Evolutionary conservation across 768 basidiomycete species (phyloP).

Genomic region (Pisolithus orientalis): DNA sequence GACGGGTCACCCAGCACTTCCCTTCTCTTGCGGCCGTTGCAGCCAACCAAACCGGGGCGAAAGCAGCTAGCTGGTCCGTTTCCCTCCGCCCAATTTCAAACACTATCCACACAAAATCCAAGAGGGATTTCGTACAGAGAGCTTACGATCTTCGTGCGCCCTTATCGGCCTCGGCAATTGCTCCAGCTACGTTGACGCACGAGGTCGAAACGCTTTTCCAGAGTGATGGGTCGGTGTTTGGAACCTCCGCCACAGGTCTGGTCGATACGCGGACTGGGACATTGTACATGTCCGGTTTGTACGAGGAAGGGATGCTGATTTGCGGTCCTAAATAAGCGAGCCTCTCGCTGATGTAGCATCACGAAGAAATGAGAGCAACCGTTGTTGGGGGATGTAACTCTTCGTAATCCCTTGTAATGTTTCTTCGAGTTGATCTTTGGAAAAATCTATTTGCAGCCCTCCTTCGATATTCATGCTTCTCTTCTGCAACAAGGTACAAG

Average conservation of each 20-base stretch:
- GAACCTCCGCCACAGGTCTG: conserved; percentile 46
- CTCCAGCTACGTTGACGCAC: conserved; percentile 30
- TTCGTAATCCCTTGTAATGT: too few relatives aligned
- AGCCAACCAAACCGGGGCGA: conserved; percentile 33
- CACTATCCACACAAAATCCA: neutral
- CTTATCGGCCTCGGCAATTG: conserved; percentile 38
- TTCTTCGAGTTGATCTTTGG: too few relatives aligned
- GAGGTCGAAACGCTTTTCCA: conserved; percentile 61
- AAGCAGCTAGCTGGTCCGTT: conserved; percentile 55
- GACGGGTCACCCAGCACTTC: conserved; percentile 63
- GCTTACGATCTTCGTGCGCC: conserved; percentile 44
- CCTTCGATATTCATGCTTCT: too few relatives aligned
- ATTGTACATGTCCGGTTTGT: conserved; percentile 54
- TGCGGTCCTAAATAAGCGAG: conserved; percentile 30
- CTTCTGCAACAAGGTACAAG: too few relatives aligned
- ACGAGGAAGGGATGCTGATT: conserved; percentile 48
- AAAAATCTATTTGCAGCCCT: too few relatives aligned
- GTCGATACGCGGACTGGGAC: conserved; percentile 42
- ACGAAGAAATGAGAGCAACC: too few relatives aligned
- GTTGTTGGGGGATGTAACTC: too few relatives aligned
- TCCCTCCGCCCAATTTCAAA: conserved; percentile 30
- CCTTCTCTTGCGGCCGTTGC: conserved; percentile 42
- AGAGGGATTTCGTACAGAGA: conserved; percentile 1
- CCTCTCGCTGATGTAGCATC: too few relatives aligned
- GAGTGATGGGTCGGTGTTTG: conserved; percentile 61